These are phyloP conservation scores for Ceratocystis variospora DNA, from an alignment of 2,329 filamentous ascomycete species.

Conservation along the genomic window DNA sequence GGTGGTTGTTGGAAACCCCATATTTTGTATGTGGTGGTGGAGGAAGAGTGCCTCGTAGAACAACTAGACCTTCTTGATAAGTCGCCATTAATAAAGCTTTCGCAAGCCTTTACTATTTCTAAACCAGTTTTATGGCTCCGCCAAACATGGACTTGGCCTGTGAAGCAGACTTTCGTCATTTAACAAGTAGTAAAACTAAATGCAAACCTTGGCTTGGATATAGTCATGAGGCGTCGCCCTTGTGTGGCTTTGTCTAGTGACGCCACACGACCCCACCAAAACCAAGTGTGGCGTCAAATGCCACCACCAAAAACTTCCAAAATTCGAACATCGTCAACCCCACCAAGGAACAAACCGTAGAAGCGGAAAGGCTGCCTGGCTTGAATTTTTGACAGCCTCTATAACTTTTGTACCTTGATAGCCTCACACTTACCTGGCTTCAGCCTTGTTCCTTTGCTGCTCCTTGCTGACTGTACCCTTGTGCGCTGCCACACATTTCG, in stretches of 20 bases:
- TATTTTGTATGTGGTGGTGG: background rate
- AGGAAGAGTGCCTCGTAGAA: too few species aligned
- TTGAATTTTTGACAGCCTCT: background rate
- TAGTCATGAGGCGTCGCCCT: background rate
- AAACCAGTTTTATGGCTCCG: too few species aligned
- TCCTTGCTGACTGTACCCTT: too few species aligned
- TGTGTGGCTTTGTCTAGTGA: background rate
- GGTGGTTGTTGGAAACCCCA: background rate
- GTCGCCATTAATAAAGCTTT: background rate
- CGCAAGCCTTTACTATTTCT: background rate
- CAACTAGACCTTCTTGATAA: too few species aligned
- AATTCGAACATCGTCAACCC: slow-evolving; percentile 15
- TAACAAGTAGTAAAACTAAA: too few species aligned
- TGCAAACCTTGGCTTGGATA: background rate
- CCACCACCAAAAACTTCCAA: slow-evolving; percentile 15
- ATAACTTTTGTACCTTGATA: background rate
- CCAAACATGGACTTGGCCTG: too few species aligned
- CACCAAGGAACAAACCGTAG: slow-evolving; percentile 8
- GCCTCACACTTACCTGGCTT: background rate
- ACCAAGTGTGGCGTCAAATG: slow-evolving; percentile 2
- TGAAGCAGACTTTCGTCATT: too few species aligned
- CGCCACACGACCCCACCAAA: slow-evolving; percentile 15
- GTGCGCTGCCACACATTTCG: background rate
- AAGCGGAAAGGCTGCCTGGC: background rate
- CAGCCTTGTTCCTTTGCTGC: background rate